These are phyloP conservation scores for Fraxinus floribunda DNA, from an alignment of 305 asterid genomes.

Conservation along the genomic window DNA sequence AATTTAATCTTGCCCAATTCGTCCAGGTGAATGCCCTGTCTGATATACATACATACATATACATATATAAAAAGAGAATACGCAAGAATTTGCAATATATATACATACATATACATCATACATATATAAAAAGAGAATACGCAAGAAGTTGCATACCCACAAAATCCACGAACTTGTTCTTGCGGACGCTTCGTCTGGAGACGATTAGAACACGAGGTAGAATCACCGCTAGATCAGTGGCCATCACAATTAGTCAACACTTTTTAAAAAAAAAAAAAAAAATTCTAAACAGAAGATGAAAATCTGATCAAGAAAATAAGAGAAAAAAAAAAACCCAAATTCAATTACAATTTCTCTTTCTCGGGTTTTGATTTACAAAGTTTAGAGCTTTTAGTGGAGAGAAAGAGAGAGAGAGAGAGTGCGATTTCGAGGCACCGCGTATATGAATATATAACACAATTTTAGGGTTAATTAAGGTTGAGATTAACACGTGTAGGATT, in stretches of 20 bases:
- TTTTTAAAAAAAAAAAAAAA: background rate
- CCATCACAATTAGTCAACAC: conserved; percentile 31
- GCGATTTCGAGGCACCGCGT: conserved; percentile 40
- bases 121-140: too few species aligned
- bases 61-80: background rate
- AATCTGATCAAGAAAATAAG: background rate
- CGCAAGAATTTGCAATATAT: background rate
- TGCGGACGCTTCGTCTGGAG: conserved; percentile 76
- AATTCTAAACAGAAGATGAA: background rate
- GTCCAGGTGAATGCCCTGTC: background rate
- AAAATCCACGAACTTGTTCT: conserved; percentile 83
- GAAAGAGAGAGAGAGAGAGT: background rate
- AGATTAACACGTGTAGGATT: conserved; percentile 25
- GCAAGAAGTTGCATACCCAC: conserved; percentile 41
- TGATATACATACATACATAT: background rate
- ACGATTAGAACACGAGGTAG: conserved; percentile 82
- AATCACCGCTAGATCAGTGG: conserved; percentile 58
- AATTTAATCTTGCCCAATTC: background rate
- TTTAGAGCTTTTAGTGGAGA: background rate
- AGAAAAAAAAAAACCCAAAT: background rate
- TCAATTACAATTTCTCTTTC: background rate
- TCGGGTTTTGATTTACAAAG: background rate
- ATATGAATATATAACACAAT: background rate
- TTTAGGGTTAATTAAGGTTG: background rate
- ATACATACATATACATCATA: too few species aligned